Base-by-base conservation (phyloP, 1,284 basidiomycete species). In the Irpex rosettiformis region DNA sequence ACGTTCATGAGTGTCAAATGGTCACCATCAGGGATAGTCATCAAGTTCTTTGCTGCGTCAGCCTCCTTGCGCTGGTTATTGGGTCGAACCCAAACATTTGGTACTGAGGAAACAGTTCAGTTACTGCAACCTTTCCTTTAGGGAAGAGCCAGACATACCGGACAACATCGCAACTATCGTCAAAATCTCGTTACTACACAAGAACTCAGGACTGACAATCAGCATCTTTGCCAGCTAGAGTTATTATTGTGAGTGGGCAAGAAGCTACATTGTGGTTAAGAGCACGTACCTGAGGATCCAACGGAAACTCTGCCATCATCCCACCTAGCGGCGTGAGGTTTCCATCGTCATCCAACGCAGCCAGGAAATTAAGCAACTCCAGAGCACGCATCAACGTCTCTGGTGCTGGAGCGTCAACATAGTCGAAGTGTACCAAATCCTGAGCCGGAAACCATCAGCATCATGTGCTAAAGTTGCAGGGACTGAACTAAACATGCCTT, bases 301-400 rank as follows among this genome's bases (percentile, higher is more conserved):
- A 81, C 13, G 96, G 96, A 77, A 99, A 98, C 65, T 98, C 96
- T 10, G 96, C 96, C 96, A 99, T 98, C 61, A 96, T 91, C 51
- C 77, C 79, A 11, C 97, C 96, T 1, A 98, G 76, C 0, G 88
- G 75, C 0, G 96, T 99, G 57, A 99, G 74, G 62, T 94, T 88
- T 16, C 97, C 96, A 4, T 98, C 93, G 66, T 99, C 95, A 69
- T 99, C 94, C 61, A 99, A 79, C 0, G 96, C 96, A 3, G 88
- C 86, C 27, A 99, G 81, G 74, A 91, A 97, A 70, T 98, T 97
- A 56, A 99, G 80, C 57, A 98, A 75, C 74, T 99, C 97, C 55
- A 99, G 78, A 2, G 96, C 97, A 59, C 97, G 89, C 96, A 99
- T 98, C 58, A 99, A 84, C 2, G 95, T 98, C 72, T 99, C 97